These are phyloP conservation scores for Tulasnella sp. DNA, from an alignment of 768 basidiomycete species.

Conservation along the genomic window DNA sequence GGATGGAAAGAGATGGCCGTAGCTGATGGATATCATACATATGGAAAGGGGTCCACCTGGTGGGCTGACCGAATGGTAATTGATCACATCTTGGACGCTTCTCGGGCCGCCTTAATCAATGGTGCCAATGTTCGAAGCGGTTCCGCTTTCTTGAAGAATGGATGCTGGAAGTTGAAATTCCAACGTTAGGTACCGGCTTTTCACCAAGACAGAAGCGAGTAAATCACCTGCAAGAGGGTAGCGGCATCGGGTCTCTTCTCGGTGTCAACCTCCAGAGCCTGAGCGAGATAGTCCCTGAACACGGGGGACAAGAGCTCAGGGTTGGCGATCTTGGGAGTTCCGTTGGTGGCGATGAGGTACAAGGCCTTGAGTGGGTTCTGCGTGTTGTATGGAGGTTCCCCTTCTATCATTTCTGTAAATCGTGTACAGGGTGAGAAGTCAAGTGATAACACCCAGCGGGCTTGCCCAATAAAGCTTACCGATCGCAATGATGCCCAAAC, in stretches of 20 bases:
- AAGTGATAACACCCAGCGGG: too few species aligned
- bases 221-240: slow-evolving; percentile 54
- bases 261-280: slow-evolving; percentile 89
- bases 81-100: slow-evolving; percentile 38
- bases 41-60: too few species aligned
- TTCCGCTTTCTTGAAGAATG: slow-evolving; percentile 85
- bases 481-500: slow-evolving; percentile 93
- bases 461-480: slow-evolving; percentile 36
- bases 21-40: too few species aligned
- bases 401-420: slow-evolving; percentile 88
- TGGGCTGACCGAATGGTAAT: not conserved
- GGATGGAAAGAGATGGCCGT: not conserved
- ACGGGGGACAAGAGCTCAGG: slow-evolving; percentile 69
- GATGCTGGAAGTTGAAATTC: slow-evolving; percentile 50
- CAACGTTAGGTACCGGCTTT: not conserved
- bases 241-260: slow-evolving; percentile 89
- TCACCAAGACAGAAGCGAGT: not conserved
- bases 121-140: slow-evolving; percentile 82
- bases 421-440: slow-evolving; percentile 13
- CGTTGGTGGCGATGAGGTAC: slow-evolving; percentile 97
- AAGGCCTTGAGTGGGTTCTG: slow-evolving; percentile 96
- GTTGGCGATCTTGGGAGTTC: slow-evolving; percentile 93
- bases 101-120: slow-evolving; percentile 86
- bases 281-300: slow-evolving; percentile 86
- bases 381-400: slow-evolving; percentile 93